A percentile compares a stretch with the other conserved stretches of the same genome.
These are phyloP conservation scores for Colletotrichum sublineola DNA, from an alignment of 2,329 filamentous ascomycete species.

Conservation along the genomic window DNA sequence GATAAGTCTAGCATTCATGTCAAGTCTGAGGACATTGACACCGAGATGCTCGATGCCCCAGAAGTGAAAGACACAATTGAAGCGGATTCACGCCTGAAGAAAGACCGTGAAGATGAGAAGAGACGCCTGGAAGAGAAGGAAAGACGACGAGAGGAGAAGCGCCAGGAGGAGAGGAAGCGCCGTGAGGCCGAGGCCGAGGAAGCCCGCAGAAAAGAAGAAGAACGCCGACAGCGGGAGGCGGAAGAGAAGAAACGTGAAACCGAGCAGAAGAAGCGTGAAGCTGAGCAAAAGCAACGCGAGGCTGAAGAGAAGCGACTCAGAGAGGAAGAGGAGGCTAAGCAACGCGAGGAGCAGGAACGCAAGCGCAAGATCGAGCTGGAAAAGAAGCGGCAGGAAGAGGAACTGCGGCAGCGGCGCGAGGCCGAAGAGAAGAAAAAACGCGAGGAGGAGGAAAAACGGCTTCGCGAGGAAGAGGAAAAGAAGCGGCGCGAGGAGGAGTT, in stretches of 20 bases:
- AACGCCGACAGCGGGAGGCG: constrained; percentile 39
- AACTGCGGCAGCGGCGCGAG: constrained; percentile 42
- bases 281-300: constrained; percentile 52
- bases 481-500: constrained; percentile 53
- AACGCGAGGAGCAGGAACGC: constrained; percentile 53
- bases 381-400: constrained; percentile 45
- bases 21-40: constrained; percentile 68
- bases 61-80: constrained; percentile 48
- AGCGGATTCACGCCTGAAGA: constrained; percentile 49
- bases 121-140: constrained; percentile 49
- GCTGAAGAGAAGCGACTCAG: constrained; percentile 54
- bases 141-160: constrained; percentile 42
- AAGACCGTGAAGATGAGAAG: constrained; percentile 54
- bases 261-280: constrained; percentile 43
- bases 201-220: constrained; percentile 50
- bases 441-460: constrained; percentile 48
- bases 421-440: constrained; percentile 49
- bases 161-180: constrained; percentile 45
- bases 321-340: constrained; percentile 47
- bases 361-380: constrained; percentile 45
- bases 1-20: constrained; percentile 68
- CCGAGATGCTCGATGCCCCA: constrained; percentile 67
- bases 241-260: constrained; percentile 41
- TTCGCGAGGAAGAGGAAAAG: constrained; percentile 55
- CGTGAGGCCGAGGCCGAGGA: constrained; percentile 52